Conservation (phyloP, 116 monocot genomes). For the Posidonia oceanica region DNA sequence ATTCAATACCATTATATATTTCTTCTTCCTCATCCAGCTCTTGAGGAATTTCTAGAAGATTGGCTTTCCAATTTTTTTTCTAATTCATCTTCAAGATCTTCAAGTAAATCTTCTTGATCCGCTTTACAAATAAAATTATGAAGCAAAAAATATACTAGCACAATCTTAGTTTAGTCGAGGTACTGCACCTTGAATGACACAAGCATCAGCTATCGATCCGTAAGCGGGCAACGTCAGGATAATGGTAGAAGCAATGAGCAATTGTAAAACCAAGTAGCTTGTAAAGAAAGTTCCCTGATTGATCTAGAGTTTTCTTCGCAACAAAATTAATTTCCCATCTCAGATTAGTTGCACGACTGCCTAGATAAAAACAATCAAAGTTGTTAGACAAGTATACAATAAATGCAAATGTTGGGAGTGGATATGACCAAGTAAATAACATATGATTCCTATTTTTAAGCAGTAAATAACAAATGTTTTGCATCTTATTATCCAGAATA, state of each 20-base stretch:
- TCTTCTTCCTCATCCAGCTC: no score
- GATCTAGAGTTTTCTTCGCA: constrained; percentile 33
- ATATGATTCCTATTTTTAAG: neutral
- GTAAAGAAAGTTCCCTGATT: constrained; percentile 18
- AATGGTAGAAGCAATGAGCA: constrained; percentile 71
- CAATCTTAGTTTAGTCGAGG: no score
- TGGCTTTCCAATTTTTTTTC: no score
- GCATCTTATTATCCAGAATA: no score
- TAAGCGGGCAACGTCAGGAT: constrained; percentile 70
- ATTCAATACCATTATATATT: no score
- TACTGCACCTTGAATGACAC: no score
- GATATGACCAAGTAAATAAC: neutral
- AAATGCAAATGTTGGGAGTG: neutral
- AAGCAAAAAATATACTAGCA: no score
- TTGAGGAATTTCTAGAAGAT: no score
- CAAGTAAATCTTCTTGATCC: no score
- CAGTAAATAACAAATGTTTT: neutral
- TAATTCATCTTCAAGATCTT: no score
- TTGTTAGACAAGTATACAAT: neutral
- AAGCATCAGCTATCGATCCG: no score
- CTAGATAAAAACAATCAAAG: constrained; percentile 21
- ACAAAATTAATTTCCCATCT: constrained; percentile 79
- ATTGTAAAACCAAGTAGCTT: constrained; percentile 71
- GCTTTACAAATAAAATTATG: no score
- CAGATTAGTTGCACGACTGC: constrained; percentile 69